Base-by-base conservation (phyloP, 768 basidiomycete species). In the Tulasnella sp. region DNA sequence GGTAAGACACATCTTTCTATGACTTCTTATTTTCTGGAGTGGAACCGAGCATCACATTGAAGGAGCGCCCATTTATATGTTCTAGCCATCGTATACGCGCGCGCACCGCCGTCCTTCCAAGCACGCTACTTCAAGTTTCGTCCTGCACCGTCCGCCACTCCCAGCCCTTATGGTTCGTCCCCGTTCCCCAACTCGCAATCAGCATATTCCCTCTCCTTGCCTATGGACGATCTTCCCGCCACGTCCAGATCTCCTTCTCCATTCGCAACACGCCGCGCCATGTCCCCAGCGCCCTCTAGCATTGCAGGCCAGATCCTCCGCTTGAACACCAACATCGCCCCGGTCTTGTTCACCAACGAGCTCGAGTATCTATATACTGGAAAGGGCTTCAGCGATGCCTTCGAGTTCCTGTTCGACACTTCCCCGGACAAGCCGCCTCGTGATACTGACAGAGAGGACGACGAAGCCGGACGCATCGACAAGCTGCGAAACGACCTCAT, bases 311-410 rank as follows among this genome's bases (percentile, higher is more conserved):
- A 74, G 21, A 53, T 30, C 8, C 75, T 88, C 45, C 80, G 85
- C 19, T 70, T 91, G 8, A 76, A 78, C 19, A 81, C 85, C 7
- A 73, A 76, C 44, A 85, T 83, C 58, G 89, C 85, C 61, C 83
- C 89, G 0, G 78, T 83, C 11, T 76, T 97, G 34, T 96, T 97
- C 71, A 77, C 84, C 22, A 87, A 92, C 50, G 87, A 93, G 68
- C 80, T 97, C 38, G 92, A 96, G 69, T 94, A 92, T 68, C 79
- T 97, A 1, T 99, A 98, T 70, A 96, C 94, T 0, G 90, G 88
- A 11, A 84, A 87, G 68, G 88, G 88, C 30, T 80, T 92, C 61
- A 87, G 89, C 53, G 86, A 87, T 67, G 85, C 86, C 3, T 91
- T 90, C 65, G 87, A 87, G 64, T 92, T 88, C 68, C 79, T 91